Conservation (phyloP, 371 early-diverging fungal species). For the Mucor lusitanicus region DNA sequence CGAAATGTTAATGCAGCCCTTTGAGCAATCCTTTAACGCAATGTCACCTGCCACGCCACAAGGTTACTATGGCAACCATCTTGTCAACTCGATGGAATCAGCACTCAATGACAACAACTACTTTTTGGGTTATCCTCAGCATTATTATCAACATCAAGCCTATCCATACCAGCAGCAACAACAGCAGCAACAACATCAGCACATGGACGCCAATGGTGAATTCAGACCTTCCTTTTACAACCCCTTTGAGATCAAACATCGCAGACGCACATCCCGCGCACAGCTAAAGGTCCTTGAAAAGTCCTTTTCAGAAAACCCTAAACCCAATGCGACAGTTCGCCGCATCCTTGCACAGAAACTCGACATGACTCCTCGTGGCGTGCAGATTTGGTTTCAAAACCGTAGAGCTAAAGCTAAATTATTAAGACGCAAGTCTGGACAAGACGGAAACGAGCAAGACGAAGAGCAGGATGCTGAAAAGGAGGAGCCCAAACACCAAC, state of each 20-base stretch:
- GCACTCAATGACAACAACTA: constrained; percentile 6
- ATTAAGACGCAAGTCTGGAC: constrained; percentile 20
- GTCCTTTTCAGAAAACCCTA: constrained; percentile 59
- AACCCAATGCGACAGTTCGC: constrained; percentile 76
- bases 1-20: constrained; percentile 37
- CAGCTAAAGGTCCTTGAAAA: constrained; percentile 63
- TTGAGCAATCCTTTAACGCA: constrained; percentile 28
- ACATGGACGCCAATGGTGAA: constrained; percentile 11
- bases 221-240: constrained; percentile 36
- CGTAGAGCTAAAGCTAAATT: constrained; percentile 76
- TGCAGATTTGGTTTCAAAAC: constrained; percentile 96
- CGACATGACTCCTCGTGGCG: constrained; percentile 78
- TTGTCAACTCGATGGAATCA: background rate
- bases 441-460: constrained; percentile 5
- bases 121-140: constrained; percentile 6
- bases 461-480: background rate
- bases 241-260: constrained; percentile 53
- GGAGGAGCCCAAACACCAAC: background rate
- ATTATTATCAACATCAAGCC: background rate
- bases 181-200: background rate
- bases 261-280: constrained; percentile 63
- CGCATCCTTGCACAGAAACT: constrained; percentile 69
- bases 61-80: constrained; percentile 11
- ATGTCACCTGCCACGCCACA: constrained; percentile 4
- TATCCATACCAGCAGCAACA: background rate